Evolutionary conservation across 2,329 filamentous ascomycete species (phyloP).

Genomic region (Aspergillus floridensis): DNA sequence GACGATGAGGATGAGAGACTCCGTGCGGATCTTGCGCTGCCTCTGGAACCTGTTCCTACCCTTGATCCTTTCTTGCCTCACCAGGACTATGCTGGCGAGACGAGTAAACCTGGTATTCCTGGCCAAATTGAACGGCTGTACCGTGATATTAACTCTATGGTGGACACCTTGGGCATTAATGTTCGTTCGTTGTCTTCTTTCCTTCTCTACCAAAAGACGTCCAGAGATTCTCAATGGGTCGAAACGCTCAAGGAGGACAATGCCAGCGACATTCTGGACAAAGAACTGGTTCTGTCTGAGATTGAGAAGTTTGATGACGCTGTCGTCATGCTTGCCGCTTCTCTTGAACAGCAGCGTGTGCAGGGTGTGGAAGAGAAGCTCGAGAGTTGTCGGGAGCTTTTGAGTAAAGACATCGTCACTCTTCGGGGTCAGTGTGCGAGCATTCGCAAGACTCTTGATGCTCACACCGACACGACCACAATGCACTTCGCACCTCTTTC

Average conservation of each 20-base stretch:
- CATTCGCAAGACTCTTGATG: conserved; percentile 70
- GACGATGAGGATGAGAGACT: conserved; percentile 50
- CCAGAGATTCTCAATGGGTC: conserved; percentile 51
- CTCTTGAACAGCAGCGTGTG: conserved; percentile 67
- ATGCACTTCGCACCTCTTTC: conserved; percentile 72
- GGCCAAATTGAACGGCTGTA: conserved; percentile 51
- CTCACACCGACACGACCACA: conserved; percentile 67
- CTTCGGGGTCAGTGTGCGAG: conserved; percentile 75
- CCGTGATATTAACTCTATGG: conserved; percentile 69
- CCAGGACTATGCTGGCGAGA: conserved; percentile 46
- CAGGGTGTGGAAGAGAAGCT: conserved; percentile 68
- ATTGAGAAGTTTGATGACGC: conserved; percentile 66
- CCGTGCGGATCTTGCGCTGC: conserved; percentile 44
- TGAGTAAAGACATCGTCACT: conserved; percentile 64
- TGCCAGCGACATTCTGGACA: conserved; percentile 66
- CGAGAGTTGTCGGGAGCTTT: conserved; percentile 63
- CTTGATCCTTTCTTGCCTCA: conserved; percentile 51
- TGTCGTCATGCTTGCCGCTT: conserved; percentile 62
- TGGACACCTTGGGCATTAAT: conserved; percentile 88
- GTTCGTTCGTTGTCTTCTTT: conserved; percentile 62
- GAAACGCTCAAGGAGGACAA: conserved; percentile 47
- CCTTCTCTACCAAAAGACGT: conserved; percentile 47
- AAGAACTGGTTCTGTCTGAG: conserved; percentile 72
- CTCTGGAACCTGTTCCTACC: conserved; percentile 42
- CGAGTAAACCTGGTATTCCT: conserved; percentile 47